A percentile compares a stretch with the other conserved stretches of the same genome.
phyloP scores from a whole-genome alignment of 192 early-diverging fungal genomes.

The Backusella luteola region DNA sequence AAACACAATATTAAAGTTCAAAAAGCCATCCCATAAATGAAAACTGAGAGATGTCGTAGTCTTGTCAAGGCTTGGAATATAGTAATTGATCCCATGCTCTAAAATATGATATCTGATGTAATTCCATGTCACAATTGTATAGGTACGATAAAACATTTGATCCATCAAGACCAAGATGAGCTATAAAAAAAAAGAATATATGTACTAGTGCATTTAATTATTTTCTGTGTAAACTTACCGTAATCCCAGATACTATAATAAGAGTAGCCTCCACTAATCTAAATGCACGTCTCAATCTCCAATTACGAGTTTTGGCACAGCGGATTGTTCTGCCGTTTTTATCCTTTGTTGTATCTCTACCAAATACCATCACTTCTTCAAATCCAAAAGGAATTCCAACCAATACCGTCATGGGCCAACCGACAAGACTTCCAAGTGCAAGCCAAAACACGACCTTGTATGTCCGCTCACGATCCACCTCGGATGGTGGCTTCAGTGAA shows the following conservation, averaged over 20 bases:
- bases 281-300: slow-evolving; percentile 41
- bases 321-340: slow-evolving; percentile 14
- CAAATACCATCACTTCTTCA: slow-evolving; percentile 62
- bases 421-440: slow-evolving; percentile 61
- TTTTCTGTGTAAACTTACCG: slow-evolving; percentile 22
- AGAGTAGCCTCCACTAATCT: slow-evolving; percentile 40
- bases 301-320: slow-evolving; percentile 30
- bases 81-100: slow-evolving; percentile 36
- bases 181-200: slow-evolving; percentile 33
- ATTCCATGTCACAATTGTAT: slow-evolving; percentile 76
- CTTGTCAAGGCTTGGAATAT: slow-evolving; percentile 22
- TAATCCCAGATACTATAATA: slow-evolving; percentile 30
- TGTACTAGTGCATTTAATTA: background rate
- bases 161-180: slow-evolving; percentile 67
- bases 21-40: slow-evolving; percentile 80
- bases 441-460: slow-evolving; percentile 57
- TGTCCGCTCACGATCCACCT: slow-evolving; percentile 42
- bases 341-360: slow-evolving; percentile 36
- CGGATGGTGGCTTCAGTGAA: slow-evolving; percentile 55
- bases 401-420: slow-evolving; percentile 86
- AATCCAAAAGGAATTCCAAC: slow-evolving; percentile 76
- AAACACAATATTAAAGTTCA: slow-evolving; percentile 89
- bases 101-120: slow-evolving; percentile 93
- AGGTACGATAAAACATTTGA: slow-evolving; percentile 68
- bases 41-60: slow-evolving; percentile 86